Conservation (phyloP, 2,329 filamentous ascomycete genomes). For the Fusarium goolgardi region DNA sequence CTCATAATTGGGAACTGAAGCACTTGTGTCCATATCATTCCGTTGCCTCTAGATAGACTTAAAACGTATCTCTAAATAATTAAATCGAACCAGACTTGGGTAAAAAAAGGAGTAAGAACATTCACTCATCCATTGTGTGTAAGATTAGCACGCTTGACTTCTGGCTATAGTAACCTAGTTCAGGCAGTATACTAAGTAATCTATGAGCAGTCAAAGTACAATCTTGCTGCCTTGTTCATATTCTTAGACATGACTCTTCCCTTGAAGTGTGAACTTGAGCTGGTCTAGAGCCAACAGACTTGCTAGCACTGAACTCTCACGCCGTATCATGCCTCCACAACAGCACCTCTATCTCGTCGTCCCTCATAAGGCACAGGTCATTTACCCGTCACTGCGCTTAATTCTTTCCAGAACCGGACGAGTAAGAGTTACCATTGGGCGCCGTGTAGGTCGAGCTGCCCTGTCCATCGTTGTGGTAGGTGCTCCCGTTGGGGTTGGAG, state of each 20-base stretch:
- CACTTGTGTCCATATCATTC: no score
- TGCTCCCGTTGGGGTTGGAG: slow-evolving; percentile 74
- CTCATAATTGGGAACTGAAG: neutral
- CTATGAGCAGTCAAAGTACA: neutral
- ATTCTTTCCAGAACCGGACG: slow-evolving; percentile 28
- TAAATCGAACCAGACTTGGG: neutral
- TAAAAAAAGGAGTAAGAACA: neutral
- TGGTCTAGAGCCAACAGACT: slow-evolving; percentile 24
- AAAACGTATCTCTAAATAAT: no score
- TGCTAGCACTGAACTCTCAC: slow-evolving; percentile 14
- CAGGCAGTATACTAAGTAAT: neutral
- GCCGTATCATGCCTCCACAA: neutral
- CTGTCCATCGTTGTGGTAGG: slow-evolving; percentile 72
- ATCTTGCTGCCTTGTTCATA: neutral
- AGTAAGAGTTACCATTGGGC: slow-evolving; percentile 54
- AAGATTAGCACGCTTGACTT: neutral
- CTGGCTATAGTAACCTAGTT: no score
- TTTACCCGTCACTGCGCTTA: neutral
- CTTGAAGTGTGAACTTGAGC: neutral
- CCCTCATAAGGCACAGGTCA: neutral
- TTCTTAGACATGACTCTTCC: neutral
- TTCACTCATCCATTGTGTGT: neutral
- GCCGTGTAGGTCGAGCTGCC: slow-evolving; percentile 71
- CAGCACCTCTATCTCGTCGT: neutral
- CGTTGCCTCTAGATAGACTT: no score